Base-by-base conservation (phyloP, 139 green algal species). In the Chlamydomonas sphaeroides region DNA sequence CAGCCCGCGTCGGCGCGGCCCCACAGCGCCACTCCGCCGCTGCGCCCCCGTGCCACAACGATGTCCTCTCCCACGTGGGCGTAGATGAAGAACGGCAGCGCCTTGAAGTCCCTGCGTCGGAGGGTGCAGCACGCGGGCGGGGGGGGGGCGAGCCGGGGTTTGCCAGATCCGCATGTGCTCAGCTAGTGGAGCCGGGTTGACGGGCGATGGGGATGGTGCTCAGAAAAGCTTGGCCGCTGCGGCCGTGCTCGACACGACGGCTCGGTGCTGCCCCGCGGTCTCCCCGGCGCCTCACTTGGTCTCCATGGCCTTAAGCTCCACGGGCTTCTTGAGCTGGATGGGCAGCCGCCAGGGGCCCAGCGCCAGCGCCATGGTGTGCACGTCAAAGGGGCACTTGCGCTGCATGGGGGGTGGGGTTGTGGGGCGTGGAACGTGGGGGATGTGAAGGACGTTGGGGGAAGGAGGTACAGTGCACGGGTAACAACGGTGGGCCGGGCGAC, bases 81-180 rank as follows among this genome's bases (percentile, higher is more conserved):
- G 39, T 91, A 92, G 25, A 91, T 53, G 80, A 93, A 93, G 77
- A 93, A 93, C 0, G 89, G 89, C 45, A 93, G 83, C 86, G 84
- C 81, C 80, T 88, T 89, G 67, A 63, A 45, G 39, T 82, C 84
- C 86, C 88, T 92, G 78, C 39, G 57, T 49, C 2, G n/a, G 45
- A 21, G 11, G 45, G 10, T 10, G 45, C 10, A 53, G 45, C 45
- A 33, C 10, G 41, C 28, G 41, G 5, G 28, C 10, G 41, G 14
- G 67, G 7, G 28, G 41, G 26, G 57, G 39, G 17, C n/a, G 32
- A 61, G 2, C n/a, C n/a, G n/a, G n/a, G n/a, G n/a, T n/a, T n/a
- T n/a, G n/a, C n/a, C n/a, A n/a, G n/a, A n/a, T n/a, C n/a, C n/a
- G n/a, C n/a, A n/a, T n/a, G n/a, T n/a, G n/a, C n/a, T n/a, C n/a